phyloP scores from a whole-genome alignment of 2,329 filamentous ascomycete genomes.

The Epichloe festucae region DNA sequence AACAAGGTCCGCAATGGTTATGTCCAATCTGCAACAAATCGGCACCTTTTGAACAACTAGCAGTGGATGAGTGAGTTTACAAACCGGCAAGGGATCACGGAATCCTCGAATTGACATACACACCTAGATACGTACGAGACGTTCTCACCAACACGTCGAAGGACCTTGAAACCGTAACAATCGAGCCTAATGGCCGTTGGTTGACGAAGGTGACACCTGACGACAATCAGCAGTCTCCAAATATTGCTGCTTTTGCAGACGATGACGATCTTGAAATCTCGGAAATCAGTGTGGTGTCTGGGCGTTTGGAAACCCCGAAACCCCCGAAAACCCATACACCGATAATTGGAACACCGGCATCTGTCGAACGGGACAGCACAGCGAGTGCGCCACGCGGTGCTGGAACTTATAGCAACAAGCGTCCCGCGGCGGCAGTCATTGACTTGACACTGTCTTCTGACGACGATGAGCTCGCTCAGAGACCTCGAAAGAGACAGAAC shows the following conservation, averaged over 20 bases:
- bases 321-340: constrained; percentile 18
- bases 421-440: constrained; percentile 39
- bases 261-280: constrained; percentile 40
- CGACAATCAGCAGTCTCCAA: constrained; percentile 15
- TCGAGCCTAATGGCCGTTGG: constrained; percentile 83
- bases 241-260: constrained; percentile 19
- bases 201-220: constrained; percentile 25
- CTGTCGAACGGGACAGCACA: constrained; percentile 22
- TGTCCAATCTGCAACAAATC: constrained; percentile 86
- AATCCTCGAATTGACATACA: background rate
- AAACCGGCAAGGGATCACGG: background rate
- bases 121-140: constrained; percentile 64
- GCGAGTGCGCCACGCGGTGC: constrained; percentile 21
- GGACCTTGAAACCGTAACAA: constrained; percentile 70
- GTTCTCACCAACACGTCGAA: constrained; percentile 64
- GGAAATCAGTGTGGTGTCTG: constrained; percentile 25
- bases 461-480: constrained; percentile 34
- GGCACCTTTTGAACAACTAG: constrained; percentile 67
- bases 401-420: constrained; percentile 30
- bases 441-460: constrained; percentile 45
- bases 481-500: constrained; percentile 34
- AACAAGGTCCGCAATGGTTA: constrained; percentile 93
- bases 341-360: constrained; percentile 25
- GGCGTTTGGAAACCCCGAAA: constrained; percentile 23
- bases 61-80: constrained; percentile 65